phyloP scores from a whole-genome alignment of 208 protist genomes.

The Tritrichomonas foetus region DNA sequence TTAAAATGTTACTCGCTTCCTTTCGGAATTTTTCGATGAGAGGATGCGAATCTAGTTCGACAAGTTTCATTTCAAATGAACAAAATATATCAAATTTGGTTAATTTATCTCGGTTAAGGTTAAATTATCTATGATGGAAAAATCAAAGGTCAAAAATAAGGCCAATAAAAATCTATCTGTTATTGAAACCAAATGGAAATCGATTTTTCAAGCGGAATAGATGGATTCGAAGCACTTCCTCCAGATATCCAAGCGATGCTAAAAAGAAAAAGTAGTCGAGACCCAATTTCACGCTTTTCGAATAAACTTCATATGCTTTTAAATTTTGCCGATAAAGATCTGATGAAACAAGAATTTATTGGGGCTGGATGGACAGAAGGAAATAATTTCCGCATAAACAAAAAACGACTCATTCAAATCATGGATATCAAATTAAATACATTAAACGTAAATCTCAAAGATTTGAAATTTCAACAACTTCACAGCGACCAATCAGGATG shows the following conservation, averaged over 20 bases:
- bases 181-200: too few relatives aligned
- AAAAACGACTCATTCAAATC: neutral
- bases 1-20: neutral
- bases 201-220: too few relatives aligned
- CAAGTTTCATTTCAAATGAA: conserved; percentile 19
- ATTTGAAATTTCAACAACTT: conserved; percentile 8
- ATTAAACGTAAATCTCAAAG: conserved; percentile 22
- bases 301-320: conserved; percentile 28
- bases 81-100: too few relatives aligned
- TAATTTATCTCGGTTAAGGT: too few relatives aligned
- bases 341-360: neutral
- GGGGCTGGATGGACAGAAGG: neutral
- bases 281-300: neutral
- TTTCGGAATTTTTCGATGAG: neutral
- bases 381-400: neutral
- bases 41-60: neutral
- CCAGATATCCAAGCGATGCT: conserved; percentile 21
- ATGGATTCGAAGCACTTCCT: neutral
- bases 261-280: neutral
- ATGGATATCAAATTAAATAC: conserved; percentile 40
- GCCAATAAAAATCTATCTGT: too few relatives aligned
- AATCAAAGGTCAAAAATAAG: too few relatives aligned
- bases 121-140: too few relatives aligned
- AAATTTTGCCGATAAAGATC: neutral
- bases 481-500: neutral